Conservation (phyloP, 2,329 filamentous ascomycete species). For the Akanthomyces muscarius region DNA sequence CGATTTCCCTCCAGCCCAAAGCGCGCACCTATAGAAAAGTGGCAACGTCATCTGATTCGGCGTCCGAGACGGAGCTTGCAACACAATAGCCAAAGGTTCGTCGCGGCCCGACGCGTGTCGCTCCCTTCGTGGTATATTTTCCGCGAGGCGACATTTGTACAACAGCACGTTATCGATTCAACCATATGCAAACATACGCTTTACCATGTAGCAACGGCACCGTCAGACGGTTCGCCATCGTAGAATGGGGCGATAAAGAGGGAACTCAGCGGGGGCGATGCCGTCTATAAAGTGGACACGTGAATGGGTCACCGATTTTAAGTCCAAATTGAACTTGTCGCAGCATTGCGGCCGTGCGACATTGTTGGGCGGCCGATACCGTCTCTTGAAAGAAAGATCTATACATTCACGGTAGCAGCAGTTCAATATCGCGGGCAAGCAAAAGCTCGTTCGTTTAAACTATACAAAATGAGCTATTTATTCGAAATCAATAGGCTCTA, state of each 20-base stretch:
- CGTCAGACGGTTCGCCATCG: neutral
- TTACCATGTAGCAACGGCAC: neutral
- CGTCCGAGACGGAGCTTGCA: neutral
- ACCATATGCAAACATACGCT: no score
- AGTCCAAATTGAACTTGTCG: neutral
- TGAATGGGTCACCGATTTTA: neutral
- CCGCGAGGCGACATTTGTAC: neutral
- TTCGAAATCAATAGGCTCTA: constrained; percentile 1
- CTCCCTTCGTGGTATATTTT: neutral
- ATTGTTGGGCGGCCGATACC: no score
- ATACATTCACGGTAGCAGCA: neutral
- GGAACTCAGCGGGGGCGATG: neutral
- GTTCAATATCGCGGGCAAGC: neutral
- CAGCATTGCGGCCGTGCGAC: neutral
- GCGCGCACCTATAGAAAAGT: neutral
- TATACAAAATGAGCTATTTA: constrained; percentile 2
- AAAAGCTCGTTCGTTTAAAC: neutral
- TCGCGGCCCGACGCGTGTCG: neutral
- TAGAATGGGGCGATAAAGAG: constrained; percentile 1
- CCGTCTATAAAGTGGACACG: constrained; percentile 7
- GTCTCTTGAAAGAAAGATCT: no score
- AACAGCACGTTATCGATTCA: no score
- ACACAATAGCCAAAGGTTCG: neutral
- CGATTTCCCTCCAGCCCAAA: constrained; percentile 5
- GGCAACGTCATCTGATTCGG: constrained; percentile 10